Percentiles rank a stretch among this genome's conserved stretches.
These are phyloP conservation scores for Taiozyma onychis DNA, from an alignment of 1,139 yeast species.

Conservation along the genomic window DNA sequence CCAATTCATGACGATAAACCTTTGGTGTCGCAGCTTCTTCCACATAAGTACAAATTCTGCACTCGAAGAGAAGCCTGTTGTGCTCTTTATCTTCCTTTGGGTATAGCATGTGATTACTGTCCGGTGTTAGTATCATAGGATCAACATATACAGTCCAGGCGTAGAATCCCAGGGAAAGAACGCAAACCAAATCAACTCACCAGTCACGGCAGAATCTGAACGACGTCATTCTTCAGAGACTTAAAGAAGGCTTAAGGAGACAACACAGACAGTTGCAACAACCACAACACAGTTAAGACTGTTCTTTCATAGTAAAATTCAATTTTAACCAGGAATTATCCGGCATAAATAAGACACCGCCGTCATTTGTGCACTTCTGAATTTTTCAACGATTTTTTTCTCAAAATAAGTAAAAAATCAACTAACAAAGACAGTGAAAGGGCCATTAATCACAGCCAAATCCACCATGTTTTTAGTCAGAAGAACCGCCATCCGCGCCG, in stretches of 20 bases:
- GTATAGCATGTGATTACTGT: conserved; percentile 83
- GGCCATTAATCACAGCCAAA: too few species aligned
- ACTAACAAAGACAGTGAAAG: too few species aligned
- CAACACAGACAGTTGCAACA: too few species aligned
- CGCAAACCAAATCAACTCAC: not conserved
- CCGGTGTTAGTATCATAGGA: not conserved
- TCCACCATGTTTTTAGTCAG: not conserved
- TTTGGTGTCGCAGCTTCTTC: conserved; percentile 86
- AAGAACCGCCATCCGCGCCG: not conserved
- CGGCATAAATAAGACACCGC: not conserved
- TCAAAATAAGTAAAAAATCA: too few species aligned
- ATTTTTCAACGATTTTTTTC: not conserved
- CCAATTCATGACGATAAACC: conserved; percentile 90
- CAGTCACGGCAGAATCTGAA: conserved; percentile 92
- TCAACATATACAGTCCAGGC: too few species aligned
- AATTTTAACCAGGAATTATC: too few species aligned
- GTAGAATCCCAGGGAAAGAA: too few species aligned
- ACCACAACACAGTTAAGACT: too few species aligned
- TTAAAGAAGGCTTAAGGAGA: too few species aligned
- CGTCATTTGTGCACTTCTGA: not conserved
- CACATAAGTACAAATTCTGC: conserved; percentile 92
- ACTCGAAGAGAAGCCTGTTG: conserved; percentile 73
- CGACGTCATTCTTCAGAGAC: conserved; percentile 57
- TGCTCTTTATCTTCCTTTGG: conserved; percentile 89
- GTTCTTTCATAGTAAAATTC: too few species aligned